These are phyloP conservation scores for Venturia carpophila DNA, from an alignment of 2,329 filamentous ascomycete genomes.

Conservation along the genomic window DNA sequence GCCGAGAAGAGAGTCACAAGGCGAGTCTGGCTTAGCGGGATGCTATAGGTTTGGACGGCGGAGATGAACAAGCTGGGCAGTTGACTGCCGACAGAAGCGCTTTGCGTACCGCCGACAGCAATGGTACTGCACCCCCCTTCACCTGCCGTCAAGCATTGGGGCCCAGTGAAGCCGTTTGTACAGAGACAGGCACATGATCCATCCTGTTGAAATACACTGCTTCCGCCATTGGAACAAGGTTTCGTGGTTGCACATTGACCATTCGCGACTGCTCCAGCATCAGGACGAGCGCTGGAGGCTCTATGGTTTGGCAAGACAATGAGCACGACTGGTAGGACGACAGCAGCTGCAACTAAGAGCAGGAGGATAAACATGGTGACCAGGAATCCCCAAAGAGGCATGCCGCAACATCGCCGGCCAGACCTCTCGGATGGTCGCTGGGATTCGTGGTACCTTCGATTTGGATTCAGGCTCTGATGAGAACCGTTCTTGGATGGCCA, in stretches of 20 bases:
- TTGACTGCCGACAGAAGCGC: conserved; percentile 70
- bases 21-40: conserved; percentile 61
- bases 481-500: conserved; percentile 20
- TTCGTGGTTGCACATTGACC: conserved; percentile 53
- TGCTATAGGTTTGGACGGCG: conserved; percentile 60
- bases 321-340: conserved; percentile 68
- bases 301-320: conserved; percentile 49
- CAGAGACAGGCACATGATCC: conserved; percentile 75
- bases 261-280: conserved; percentile 25
- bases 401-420: conserved; percentile 54
- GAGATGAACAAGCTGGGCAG: conserved; percentile 66
- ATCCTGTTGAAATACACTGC: conserved; percentile 59
- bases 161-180: conserved; percentile 73
- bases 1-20: conserved; percentile 71
- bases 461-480: conserved; percentile 1
- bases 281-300: conserved; percentile 25
- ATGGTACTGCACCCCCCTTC: conserved; percentile 51
- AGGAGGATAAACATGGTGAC: conserved; percentile 58
- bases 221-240: conserved; percentile 72
- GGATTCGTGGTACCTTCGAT: background rate
- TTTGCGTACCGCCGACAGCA: conserved; percentile 35
- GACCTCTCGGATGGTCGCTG: background rate
- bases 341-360: conserved; percentile 67
- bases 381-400: conserved; percentile 72
- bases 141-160: conserved; percentile 44